Conservation (phyloP, 352 stramenopile species). For the Globisporangium okanoganense region DNA sequence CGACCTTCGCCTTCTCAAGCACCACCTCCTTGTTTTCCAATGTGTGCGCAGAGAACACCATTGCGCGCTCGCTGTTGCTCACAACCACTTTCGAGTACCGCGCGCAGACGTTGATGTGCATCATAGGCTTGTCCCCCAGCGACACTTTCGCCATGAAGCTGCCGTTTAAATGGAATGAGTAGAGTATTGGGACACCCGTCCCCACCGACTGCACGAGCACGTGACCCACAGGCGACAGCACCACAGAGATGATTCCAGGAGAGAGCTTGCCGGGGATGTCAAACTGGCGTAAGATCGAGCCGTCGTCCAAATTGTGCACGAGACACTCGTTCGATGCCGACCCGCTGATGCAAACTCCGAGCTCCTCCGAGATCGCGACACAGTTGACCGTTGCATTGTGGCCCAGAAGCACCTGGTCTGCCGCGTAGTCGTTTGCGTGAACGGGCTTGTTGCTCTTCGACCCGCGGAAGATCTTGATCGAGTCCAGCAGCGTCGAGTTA, state of each 20-base stretch:
- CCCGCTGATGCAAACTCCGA: conserved; percentile 69
- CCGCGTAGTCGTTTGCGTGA: conserved; percentile 71
- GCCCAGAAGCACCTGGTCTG: conserved; percentile 72
- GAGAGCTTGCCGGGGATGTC: conserved; percentile 37
- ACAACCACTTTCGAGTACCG: conserved; percentile 66
- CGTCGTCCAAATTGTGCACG: conserved; percentile 56
- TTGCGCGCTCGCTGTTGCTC: conserved; percentile 47
- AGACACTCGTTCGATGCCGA: conserved; percentile 67
- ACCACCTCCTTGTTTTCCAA: conserved; percentile 49
- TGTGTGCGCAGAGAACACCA: conserved; percentile 44
- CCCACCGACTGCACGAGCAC: conserved; percentile 73
- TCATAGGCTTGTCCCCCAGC: conserved; percentile 40
- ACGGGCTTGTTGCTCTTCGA: conserved; percentile 52
- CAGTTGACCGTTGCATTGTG: conserved; percentile 63
- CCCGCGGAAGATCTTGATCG: conserved; percentile 73
- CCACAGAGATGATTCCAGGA: conserved; percentile 50
- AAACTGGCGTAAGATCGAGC: conserved; percentile 58
- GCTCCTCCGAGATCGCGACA: conserved; percentile 61
- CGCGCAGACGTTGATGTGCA: conserved; percentile 46
- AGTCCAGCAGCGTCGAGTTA: conserved; percentile 65
- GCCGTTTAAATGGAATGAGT: conserved; percentile 77
- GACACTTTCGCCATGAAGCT: conserved; percentile 38
- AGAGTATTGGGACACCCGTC: conserved; percentile 43
- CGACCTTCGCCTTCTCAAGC: conserved; percentile 35
- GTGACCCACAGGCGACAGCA: conserved; percentile 61